phyloP scores from a whole-genome alignment of 495 filamentous ascomycete species.

The Chlorociboria aeruginascens region DNA sequence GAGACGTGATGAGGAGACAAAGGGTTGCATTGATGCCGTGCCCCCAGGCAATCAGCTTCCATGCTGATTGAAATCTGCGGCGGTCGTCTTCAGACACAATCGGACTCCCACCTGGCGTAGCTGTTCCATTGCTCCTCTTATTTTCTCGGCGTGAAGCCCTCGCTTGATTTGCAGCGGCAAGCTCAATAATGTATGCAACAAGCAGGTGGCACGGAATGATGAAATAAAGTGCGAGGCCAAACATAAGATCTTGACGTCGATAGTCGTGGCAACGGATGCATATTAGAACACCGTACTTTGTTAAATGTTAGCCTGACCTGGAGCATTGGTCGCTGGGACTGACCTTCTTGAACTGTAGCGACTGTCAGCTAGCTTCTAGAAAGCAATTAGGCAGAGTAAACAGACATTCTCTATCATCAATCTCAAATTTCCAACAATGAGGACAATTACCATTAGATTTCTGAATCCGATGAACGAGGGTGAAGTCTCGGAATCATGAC shows the following conservation, averaged over 20 bases:
- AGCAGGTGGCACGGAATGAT: conserved; percentile 84
- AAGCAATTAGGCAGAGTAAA: conserved; percentile 15
- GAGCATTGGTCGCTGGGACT: not conserved
- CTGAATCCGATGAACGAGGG: conserved; percentile 89
- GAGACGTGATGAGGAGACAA: conserved; percentile 70
- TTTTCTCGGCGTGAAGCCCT: conserved; percentile 46
- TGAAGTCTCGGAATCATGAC: conserved; percentile 57
- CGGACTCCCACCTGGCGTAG: conserved; percentile 26
- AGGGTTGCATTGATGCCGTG: conserved; percentile 75
- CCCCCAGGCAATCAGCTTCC: conserved; percentile 61
- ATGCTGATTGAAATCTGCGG: conserved; percentile 54
- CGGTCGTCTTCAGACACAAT: conserved; percentile 42
- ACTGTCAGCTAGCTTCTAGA: conserved; percentile 59
- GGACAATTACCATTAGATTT: conserved; percentile 90
- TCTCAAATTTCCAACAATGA: conserved; percentile 85
- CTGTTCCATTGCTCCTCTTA: conserved; percentile 40
- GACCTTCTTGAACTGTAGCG: not conserved
- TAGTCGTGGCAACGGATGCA: conserved; percentile 88
- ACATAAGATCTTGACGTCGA: conserved; percentile 59
- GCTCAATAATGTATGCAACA: conserved; percentile 77
- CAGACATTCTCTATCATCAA: conserved; percentile 76
- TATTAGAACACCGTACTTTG: conserved; percentile 86
- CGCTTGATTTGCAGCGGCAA: conserved; percentile 65
- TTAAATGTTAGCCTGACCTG: conserved; percentile 6
- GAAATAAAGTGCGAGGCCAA: conserved; percentile 65